Evolutionary conservation across 2,329 filamentous ascomycete genomes (phyloP).

Genomic region (Neocucurbitaria cava): DNA sequence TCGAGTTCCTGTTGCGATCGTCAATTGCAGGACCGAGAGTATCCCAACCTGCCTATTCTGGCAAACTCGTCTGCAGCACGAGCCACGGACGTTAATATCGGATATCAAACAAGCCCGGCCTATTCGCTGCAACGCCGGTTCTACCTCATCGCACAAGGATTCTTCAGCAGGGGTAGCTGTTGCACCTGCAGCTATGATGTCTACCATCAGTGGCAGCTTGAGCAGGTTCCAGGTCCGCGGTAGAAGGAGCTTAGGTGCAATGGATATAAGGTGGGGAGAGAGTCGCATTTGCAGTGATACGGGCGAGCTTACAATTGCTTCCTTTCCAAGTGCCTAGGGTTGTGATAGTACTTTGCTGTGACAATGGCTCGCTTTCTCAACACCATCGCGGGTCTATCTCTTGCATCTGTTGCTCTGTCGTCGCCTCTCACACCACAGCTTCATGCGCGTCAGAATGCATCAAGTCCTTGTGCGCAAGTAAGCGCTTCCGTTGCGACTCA

Average conservation of each 20-base stretch:
- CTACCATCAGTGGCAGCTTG: constrained; percentile 8
- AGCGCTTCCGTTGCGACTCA: constrained; percentile 36
- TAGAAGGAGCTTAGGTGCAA: not conserved
- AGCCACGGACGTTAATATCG: constrained; percentile 12
- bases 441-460: constrained; percentile 35
- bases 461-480: constrained; percentile 43
- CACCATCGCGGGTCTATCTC: constrained; percentile 30
- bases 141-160: constrained; percentile 20
- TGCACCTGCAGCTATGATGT: constrained; percentile 25
- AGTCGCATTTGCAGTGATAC: not conserved
- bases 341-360: not conserved
- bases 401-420: constrained; percentile 36
- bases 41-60: constrained; percentile 16
- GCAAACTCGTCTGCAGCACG: constrained; percentile 15
- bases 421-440: constrained; percentile 31
- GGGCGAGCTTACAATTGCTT: not conserved
- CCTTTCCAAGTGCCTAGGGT: not conserved
- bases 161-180: constrained; percentile 4
- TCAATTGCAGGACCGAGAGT: constrained; percentile 3
- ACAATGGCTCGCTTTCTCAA: constrained; percentile 36
- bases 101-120: constrained; percentile 10
- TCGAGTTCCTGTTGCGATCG: not conserved
- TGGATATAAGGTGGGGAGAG: constrained; percentile 8
- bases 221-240: constrained; percentile 11
- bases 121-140: constrained; percentile 19